Conservation (phyloP, 208 protist species). For the Trypanosoma theileri region DNA sequence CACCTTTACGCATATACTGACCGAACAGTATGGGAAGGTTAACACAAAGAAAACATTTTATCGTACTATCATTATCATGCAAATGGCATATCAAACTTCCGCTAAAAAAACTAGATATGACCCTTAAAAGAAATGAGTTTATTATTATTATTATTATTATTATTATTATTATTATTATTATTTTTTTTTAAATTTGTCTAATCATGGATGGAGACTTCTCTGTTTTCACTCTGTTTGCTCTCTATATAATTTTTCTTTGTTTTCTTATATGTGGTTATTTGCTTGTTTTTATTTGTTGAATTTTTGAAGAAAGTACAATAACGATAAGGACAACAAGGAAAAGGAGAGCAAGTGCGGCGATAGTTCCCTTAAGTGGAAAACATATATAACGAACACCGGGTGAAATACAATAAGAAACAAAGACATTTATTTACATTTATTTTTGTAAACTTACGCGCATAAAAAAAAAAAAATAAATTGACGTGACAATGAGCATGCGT, state of each 20-base stretch:
- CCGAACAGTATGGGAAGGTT: too few relatives aligned
- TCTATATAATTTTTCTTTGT: neutral
- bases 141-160: neutral
- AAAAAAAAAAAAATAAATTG: neutral
- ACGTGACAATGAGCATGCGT: constrained; percentile 49
- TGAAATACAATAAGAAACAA: neutral
- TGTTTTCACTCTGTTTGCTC: constrained; percentile 9
- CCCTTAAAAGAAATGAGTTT: neutral
- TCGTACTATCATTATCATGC: neutral
- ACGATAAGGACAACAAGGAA: neutral
- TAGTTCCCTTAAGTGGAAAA: neutral
- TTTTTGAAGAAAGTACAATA: neutral
- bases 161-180: neutral
- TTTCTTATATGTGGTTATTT: neutral
- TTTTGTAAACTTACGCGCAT: neutral
- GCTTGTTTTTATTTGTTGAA: neutral
- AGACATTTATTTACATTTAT: too few relatives aligned
- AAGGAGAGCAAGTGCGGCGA: neutral
- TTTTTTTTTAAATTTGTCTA: neutral
- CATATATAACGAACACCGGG: too few relatives aligned
- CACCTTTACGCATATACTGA: too few relatives aligned
- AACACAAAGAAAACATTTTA: too few relatives aligned
- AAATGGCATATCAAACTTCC: constrained; percentile 4
- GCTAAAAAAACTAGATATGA: neutral
- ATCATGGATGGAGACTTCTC: neutral